phyloP scores from a whole-genome alignment of 225 moss, liverwort and hornwort species.

The Lunularia cruciata region DNA sequence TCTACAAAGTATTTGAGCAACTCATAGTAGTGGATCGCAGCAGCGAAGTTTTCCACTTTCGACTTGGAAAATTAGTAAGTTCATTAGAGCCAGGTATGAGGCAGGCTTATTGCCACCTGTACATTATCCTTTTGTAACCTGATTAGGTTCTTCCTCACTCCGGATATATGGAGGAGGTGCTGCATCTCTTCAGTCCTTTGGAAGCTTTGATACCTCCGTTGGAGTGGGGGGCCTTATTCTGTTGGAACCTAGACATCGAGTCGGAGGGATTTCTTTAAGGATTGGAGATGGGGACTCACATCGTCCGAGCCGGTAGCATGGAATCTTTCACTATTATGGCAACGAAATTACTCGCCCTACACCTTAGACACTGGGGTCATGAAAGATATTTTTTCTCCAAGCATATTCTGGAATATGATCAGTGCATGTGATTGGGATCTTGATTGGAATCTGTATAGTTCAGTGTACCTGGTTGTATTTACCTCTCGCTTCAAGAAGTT shows the following conservation, averaged over 20 bases:
- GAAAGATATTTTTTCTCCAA: too few relatives aligned
- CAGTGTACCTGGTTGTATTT: too few relatives aligned
- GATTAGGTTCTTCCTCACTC: constrained; percentile 10
- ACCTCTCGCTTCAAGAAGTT: too few relatives aligned
- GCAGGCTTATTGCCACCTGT: constrained; percentile 21
- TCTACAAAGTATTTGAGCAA: constrained; percentile 9
- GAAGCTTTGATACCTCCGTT: constrained; percentile 7
- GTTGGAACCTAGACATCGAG: constrained; percentile 6
- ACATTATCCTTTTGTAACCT: constrained; percentile 25
- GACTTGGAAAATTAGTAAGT: constrained; percentile 1
- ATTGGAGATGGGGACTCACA: not conserved
- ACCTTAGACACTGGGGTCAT: not conserved
- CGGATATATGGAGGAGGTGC: not conserved
- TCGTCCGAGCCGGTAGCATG: not conserved
- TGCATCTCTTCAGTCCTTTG: not conserved
- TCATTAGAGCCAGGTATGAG: constrained; percentile 3
- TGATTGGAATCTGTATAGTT: too few relatives aligned
- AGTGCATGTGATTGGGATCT: too few relatives aligned
- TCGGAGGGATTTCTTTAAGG: constrained; percentile 5
- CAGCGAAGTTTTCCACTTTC: constrained; percentile 1
- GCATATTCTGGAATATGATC: too few relatives aligned
- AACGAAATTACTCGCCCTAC: not conserved
- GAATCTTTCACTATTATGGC: not conserved
- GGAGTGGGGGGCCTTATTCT: constrained; percentile 4
- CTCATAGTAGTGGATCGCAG: constrained; percentile 4